Percentiles rank a stretch among this genome's conserved stretches.
Conservation (phyloP, 495 filamentous ascomycete species). For the Talaromyces wortmannii region DNA sequence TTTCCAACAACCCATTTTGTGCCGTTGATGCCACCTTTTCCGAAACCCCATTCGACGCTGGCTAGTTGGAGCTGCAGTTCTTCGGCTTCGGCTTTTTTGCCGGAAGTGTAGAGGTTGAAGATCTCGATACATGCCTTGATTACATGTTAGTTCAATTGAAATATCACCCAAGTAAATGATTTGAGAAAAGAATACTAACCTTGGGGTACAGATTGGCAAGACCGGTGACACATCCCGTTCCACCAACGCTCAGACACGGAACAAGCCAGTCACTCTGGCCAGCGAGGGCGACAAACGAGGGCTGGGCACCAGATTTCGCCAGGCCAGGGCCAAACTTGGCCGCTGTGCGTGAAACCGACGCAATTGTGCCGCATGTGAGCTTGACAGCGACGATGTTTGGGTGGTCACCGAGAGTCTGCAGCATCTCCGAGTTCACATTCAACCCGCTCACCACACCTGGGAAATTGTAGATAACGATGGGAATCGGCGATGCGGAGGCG, state of each 20-base stretch:
- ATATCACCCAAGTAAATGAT: neutral
- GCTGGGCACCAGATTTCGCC: neutral
- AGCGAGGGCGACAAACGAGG: constrained; percentile 56
- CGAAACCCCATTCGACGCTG: constrained; percentile 68
- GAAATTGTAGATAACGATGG: constrained; percentile 81
- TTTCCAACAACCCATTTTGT: constrained; percentile 62
- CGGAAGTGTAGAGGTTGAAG: constrained; percentile 52
- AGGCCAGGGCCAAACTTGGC: constrained; percentile 36
- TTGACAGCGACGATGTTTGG: constrained; percentile 75
- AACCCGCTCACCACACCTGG: constrained; percentile 67
- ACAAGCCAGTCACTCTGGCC: constrained; percentile 71
- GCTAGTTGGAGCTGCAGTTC: constrained; percentile 63
- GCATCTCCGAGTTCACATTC: constrained; percentile 65
- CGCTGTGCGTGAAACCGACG: constrained; percentile 63
- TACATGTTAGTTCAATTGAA: neutral
- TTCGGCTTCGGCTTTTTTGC: constrained; percentile 54
- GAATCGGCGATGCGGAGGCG: constrained; percentile 42
- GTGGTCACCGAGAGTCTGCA: constrained; percentile 58
- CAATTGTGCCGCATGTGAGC: constrained; percentile 75
- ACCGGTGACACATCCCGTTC: constrained; percentile 66
- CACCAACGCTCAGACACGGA: constrained; percentile 62
- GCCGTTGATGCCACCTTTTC: constrained; percentile 65
- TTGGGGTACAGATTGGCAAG: constrained; percentile 68
- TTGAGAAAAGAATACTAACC: constrained; percentile 7
- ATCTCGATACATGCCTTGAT: constrained; percentile 47